phyloP scores from a whole-genome alignment of 169 alveolate species.

The Perkinsus olseni region DNA sequence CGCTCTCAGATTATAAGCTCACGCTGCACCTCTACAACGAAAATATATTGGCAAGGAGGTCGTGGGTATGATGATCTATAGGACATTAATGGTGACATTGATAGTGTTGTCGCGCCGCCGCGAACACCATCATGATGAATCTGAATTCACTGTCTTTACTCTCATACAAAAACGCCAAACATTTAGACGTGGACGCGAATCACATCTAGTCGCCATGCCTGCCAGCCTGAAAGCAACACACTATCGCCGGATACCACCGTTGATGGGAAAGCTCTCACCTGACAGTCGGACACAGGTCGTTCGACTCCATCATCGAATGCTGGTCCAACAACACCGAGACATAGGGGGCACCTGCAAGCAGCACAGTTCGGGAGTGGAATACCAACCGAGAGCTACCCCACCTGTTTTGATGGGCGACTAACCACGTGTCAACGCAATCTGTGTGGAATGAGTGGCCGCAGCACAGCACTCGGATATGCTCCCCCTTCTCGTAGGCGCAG shows the following conservation, averaged over 20 bases:
- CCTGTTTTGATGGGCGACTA: conserved; percentile 5
- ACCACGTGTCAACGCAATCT: conserved; percentile 7
- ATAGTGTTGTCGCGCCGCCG: no score
- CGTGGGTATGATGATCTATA: background rate
- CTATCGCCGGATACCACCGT: background rate
- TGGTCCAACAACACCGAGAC: background rate
- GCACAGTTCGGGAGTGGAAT: background rate
- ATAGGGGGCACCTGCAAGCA: background rate
- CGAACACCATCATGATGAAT: no score
- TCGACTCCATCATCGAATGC: background rate
- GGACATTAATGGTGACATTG: background rate
- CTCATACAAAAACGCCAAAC: background rate
- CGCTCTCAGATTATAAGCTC: background rate
- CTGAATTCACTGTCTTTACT: no score
- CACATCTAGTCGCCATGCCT: background rate
- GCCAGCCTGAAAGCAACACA: background rate
- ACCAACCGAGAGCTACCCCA: background rate
- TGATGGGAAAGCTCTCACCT: background rate
- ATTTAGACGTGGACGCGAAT: background rate
- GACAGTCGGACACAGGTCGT: background rate
- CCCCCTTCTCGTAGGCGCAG: background rate
- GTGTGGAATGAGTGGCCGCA: conserved; percentile 10
- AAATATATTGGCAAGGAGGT: no score
- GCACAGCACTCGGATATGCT: background rate
- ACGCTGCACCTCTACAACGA: background rate